Percentiles rank a stretch among this genome's conserved stretches.
Evolutionary conservation across 192 early-diverging fungal genomes (phyloP).

Genomic region (Coemansia pectinata): DNA sequence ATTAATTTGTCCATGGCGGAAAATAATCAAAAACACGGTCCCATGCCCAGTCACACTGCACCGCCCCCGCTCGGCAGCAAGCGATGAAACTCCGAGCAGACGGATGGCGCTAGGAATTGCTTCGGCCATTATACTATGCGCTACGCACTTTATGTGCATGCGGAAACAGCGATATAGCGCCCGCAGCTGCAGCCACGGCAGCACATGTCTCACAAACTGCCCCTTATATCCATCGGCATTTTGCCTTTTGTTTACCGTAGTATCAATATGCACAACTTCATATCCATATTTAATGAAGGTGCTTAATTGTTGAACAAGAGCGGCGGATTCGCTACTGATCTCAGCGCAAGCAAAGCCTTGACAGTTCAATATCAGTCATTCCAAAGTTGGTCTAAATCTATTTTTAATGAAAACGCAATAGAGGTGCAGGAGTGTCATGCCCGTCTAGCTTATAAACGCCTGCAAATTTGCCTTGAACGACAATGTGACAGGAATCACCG

Average conservation of each 20-base stretch:
- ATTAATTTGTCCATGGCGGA: slow-evolving; percentile 6
- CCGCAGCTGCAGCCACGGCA: background rate
- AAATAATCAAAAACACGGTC: background rate
- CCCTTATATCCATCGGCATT: background rate
- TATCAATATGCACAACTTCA: too few relatives aligned
- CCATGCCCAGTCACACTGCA: slow-evolving; percentile 2
- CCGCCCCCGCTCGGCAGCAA: slow-evolving; percentile 4
- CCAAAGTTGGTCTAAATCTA: background rate
- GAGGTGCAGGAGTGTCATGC: background rate
- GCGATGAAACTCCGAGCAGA: background rate
- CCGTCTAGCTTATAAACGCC: slow-evolving; percentile 27
- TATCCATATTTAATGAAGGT: background rate
- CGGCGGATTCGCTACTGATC: background rate
- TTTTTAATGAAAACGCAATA: slow-evolving; percentile 3
- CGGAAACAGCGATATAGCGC: slow-evolving; percentile 5
- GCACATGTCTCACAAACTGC: background rate
- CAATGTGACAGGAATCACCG: slow-evolving; percentile 38
- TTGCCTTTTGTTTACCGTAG: background rate
- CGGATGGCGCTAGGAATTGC: background rate
- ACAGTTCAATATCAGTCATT: background rate
- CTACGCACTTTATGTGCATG: background rate
- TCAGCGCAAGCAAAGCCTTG: background rate
- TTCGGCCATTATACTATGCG: slow-evolving; percentile 3
- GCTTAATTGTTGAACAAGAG: background rate
- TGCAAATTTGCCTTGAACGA: slow-evolving; percentile 31